Evolutionary conservation across 768 basidiomycete species (phyloP).

Genomic region (Leucosporidium creatinivorum): DNA sequence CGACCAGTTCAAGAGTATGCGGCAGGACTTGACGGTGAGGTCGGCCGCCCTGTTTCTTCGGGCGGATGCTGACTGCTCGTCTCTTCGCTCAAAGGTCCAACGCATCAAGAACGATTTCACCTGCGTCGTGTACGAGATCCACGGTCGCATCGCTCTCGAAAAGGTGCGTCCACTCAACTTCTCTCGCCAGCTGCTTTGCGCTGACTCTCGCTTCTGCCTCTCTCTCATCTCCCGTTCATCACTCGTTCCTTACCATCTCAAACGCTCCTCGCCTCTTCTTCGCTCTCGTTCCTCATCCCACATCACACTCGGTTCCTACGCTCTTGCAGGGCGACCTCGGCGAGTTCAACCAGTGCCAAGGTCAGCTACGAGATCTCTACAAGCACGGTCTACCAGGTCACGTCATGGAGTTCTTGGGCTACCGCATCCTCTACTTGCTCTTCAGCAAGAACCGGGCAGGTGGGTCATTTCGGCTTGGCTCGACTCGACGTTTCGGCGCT

Average conservation of each 20-base stretch:
- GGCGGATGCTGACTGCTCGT: background rate
- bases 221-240: too few relatives aligned
- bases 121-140: constrained; percentile 93
- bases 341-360: constrained; percentile 97
- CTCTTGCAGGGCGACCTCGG: constrained; percentile 77
- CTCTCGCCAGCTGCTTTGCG: constrained; percentile 1
- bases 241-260: too few relatives aligned
- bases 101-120: constrained; percentile 98
- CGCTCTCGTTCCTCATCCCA: too few relatives aligned
- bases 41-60: background rate
- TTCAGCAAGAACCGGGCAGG: constrained; percentile 91
- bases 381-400: constrained; percentile 87
- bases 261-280: too few relatives aligned
- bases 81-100: constrained; percentile 65
- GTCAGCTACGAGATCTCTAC: constrained; percentile 78
- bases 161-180: constrained; percentile 52
- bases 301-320: background rate
- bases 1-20: constrained; percentile 93
- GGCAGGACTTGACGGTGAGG: constrained; percentile 94
- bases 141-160: constrained; percentile 93
- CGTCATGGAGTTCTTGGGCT: constrained; percentile 92
- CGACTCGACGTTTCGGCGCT: background rate
- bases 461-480: constrained; percentile 44
- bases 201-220: background rate
- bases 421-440: constrained; percentile 90